Conservation (phyloP, 805 yeast genomes). For the Suhomyces sp. region DNA sequence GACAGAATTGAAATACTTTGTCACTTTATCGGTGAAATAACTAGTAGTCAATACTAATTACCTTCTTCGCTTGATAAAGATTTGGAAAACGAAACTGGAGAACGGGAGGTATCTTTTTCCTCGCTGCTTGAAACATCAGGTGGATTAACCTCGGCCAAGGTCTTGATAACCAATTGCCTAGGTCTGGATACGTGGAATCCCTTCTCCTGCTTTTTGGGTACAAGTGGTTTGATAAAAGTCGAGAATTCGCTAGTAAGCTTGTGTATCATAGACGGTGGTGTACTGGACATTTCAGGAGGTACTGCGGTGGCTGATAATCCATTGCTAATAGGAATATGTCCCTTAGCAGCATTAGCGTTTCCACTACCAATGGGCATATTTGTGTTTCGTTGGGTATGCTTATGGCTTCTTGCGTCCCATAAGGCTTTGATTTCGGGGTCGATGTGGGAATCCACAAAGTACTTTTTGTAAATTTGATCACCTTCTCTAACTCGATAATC, state of each 20-base stretch:
- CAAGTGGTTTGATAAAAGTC: not conserved
- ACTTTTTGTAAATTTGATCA: constrained; percentile 48
- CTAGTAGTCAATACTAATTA: not conserved
- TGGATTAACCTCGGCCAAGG: constrained; percentile 3
- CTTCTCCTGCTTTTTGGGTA: constrained; percentile 2
- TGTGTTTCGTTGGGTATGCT: constrained; percentile 4
- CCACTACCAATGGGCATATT: no score
- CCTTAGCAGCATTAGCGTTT: not conserved
- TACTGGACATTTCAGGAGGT: not conserved
- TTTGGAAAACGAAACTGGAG: not conserved
- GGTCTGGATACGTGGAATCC: constrained; percentile 36
- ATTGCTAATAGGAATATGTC: not conserved
- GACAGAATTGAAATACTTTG: not conserved
- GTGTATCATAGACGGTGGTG: not conserved
- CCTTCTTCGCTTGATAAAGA: not conserved
- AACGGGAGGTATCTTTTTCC: not conserved
- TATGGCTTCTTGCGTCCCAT: constrained; percentile 47
- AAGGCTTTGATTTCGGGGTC: constrained; percentile 51
- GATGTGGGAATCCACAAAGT: constrained; percentile 36
- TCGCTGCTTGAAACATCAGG: not conserved
- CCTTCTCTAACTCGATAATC: constrained; percentile 63
- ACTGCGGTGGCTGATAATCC: not conserved
- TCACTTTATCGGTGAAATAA: not conserved
- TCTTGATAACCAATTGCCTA: constrained; percentile 27
- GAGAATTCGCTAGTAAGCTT: not conserved